Conservation (phyloP, 1,284 basidiomycete genomes). For the Dichomitus squalens region DNA sequence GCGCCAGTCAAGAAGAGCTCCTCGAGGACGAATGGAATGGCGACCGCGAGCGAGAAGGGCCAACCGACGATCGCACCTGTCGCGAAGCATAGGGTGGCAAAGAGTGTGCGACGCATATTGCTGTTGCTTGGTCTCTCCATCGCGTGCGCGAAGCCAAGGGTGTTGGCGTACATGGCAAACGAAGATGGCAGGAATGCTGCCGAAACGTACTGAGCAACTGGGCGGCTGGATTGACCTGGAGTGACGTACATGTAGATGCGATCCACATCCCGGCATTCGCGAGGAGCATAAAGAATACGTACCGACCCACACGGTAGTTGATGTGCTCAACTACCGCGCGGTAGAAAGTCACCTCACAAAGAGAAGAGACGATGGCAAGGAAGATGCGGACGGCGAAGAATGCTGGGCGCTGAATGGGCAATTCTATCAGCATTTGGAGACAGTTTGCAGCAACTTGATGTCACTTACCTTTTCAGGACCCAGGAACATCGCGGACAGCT, state of each 20-base stretch:
- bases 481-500: slow-evolving; percentile 26
- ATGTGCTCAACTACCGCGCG: slow-evolving; percentile 80
- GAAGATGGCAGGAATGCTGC: slow-evolving; percentile 92
- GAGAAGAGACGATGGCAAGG: slow-evolving; percentile 74
- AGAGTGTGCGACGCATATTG: slow-evolving; percentile 57
- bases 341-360: slow-evolving; percentile 87
- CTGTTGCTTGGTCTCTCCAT: slow-evolving; percentile 68
- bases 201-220: not conserved
- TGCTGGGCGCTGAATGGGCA: slow-evolving; percentile 59
- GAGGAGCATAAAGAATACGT: slow-evolving; percentile 84
- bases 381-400: slow-evolving; percentile 90
- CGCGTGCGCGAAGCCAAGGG: slow-evolving; percentile 79
- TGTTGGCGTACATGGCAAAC: slow-evolving; percentile 92
- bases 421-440: not conserved
- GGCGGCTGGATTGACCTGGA: not conserved
- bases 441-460: not conserved
- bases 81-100: slow-evolving; percentile 76
- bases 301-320: slow-evolving; percentile 89
- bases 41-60: slow-evolving; percentile 90
- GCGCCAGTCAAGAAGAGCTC: slow-evolving; percentile 82
- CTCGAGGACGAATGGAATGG: slow-evolving; percentile 90
- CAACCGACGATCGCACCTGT: slow-evolving; percentile 90
- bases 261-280: slow-evolving; percentile 95
- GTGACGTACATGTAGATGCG: slow-evolving; percentile 73
- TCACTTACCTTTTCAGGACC: slow-evolving; percentile 36